phyloP scores from a whole-genome alignment of 345 rosid species.

The Rubroshorea leprosula region DNA sequence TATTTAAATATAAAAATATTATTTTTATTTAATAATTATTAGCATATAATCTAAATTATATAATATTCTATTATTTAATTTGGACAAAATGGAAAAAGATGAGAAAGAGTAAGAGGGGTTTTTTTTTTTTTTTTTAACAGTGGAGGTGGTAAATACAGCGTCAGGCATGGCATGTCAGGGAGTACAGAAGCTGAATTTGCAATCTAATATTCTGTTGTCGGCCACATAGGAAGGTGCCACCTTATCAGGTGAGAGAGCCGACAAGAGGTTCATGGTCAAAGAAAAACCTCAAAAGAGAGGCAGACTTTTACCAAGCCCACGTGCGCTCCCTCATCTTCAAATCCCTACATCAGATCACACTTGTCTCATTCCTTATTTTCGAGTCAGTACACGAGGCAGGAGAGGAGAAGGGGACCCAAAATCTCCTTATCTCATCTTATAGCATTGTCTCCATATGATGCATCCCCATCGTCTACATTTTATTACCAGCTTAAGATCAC shows the following conservation, averaged over 20 bases:
- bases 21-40: too few relatives aligned
- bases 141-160: too few relatives aligned
- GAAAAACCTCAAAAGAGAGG: not conserved
- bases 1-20: too few relatives aligned
- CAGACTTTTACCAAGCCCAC: slow-evolving; percentile 34
- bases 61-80: not conserved
- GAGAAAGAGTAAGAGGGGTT: too few relatives aligned
- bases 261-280: slow-evolving; percentile 23
- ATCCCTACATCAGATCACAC: slow-evolving; percentile 28
- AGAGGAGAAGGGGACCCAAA: not conserved
- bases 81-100: not conserved
- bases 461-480: too few relatives aligned
- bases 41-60: too few relatives aligned
- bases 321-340: slow-evolving; percentile 28
- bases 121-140: too few relatives aligned
- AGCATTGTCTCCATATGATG: too few relatives aligned
- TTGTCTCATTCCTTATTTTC: slow-evolving; percentile 9
- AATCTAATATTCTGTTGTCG: slow-evolving; percentile 28
- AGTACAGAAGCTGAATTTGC: slow-evolving; percentile 11
- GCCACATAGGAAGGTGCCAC: slow-evolving; percentile 23
- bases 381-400: not conserved
- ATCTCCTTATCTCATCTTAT: too few relatives aligned
- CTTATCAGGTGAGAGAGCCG: not conserved
- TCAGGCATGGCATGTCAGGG: not conserved
- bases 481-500: too few relatives aligned